Percentiles rank a stretch among this genome's conserved stretches.
Conservation (phyloP, 768 basidiomycete species). For the Suillus alpinus region DNA sequence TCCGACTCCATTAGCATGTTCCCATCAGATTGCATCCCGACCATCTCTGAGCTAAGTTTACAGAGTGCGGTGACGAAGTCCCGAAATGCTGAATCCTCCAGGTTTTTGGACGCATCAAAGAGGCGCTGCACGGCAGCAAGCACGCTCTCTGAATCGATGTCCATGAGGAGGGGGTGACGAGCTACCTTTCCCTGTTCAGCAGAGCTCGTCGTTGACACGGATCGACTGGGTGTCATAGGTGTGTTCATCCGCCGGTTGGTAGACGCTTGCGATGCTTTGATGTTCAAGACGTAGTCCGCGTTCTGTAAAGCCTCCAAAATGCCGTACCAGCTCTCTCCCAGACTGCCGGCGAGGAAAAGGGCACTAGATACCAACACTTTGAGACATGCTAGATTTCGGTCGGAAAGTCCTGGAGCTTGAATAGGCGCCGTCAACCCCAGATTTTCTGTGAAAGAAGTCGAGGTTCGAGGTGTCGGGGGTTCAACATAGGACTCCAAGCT, state of each 20-base stretch:
- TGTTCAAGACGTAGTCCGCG: conserved; percentile 85
- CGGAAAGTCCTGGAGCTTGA: conserved; percentile 74
- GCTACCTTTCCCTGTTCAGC: conserved; percentile 19
- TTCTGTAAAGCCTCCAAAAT: conserved; percentile 91
- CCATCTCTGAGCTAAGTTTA: conserved; percentile 88
- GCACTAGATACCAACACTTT: conserved; percentile 78
- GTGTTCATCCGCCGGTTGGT: conserved; percentile 32
- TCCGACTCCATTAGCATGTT: conserved; percentile 20
- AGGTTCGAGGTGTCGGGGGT: conserved; percentile 58
- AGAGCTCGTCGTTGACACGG: conserved; percentile 32
- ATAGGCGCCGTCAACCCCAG: conserved; percentile 53
- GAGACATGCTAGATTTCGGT: conserved; percentile 88
- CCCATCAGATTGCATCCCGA: conserved; percentile 72
- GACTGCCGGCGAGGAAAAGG: conserved; percentile 76
- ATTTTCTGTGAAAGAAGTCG: conserved; percentile 60
- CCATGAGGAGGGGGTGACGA: conserved; percentile 63
- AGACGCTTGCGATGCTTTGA: conserved; percentile 44
- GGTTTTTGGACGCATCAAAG: conserved; percentile 80
- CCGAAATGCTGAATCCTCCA: conserved; percentile 81
- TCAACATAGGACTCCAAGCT: conserved; percentile 65
- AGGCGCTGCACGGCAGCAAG: conserved; percentile 73
- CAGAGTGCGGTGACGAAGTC: conserved; percentile 79
- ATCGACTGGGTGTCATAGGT: conserved; percentile 34
- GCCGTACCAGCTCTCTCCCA: conserved; percentile 91
- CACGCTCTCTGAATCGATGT: conserved; percentile 74